Base-by-base conservation (phyloP, 2,329 filamentous ascomycete species). In the Talaromyces sp. region DNA sequence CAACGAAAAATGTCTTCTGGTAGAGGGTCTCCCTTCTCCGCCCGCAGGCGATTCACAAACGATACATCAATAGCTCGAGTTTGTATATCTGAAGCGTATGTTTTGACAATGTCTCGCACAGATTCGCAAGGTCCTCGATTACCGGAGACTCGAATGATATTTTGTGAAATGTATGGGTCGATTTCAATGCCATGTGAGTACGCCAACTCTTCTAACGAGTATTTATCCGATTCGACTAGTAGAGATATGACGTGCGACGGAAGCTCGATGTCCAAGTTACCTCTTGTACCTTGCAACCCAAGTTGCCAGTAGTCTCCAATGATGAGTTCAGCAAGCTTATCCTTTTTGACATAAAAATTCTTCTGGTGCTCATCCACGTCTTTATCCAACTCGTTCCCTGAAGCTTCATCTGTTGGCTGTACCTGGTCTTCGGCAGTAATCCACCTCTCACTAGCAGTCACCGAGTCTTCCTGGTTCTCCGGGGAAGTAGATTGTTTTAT, bases 231-330 rank as follows among this genome's bases (percentile, higher is more conserved):
- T 47, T 68, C 65, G 14, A 73, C 59, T 10, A 78, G 69, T 27
- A 77, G 61, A 6, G 68, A 68, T 23, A 78, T 63, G 6, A 63
- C 63, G 7, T 66, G 63, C 12, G 67, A 57, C 7, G 70, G 67
- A 14, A 78, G 63, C 16, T 64, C 68, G 6, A 78, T 66, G 57
- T 77, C 74, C 50, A 76, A 57, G 57, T 75, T 75, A 8, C 76
- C 76, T 56, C 71, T 60, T 61, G 78, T 75, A 28, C 68, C 68
- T 14, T 60, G 44, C 33, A 76, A 61, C 4, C 70, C 71, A 27
- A 78, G 64, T 34, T 73, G 63, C 76, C 76, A 78, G 66, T 71
- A 76, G 50, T 76, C 70, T 44, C 76, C 73, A 54, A 78, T 68
- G 36, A 78, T 73, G 36, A 59, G 69, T 62, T 78, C 75, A 16